Percentiles rank a stretch among this genome's conserved stretches.
Evolutionary conservation across 2,329 filamentous ascomycete species (phyloP).

Genomic region (Cercospora zeae-maydis): DNA sequence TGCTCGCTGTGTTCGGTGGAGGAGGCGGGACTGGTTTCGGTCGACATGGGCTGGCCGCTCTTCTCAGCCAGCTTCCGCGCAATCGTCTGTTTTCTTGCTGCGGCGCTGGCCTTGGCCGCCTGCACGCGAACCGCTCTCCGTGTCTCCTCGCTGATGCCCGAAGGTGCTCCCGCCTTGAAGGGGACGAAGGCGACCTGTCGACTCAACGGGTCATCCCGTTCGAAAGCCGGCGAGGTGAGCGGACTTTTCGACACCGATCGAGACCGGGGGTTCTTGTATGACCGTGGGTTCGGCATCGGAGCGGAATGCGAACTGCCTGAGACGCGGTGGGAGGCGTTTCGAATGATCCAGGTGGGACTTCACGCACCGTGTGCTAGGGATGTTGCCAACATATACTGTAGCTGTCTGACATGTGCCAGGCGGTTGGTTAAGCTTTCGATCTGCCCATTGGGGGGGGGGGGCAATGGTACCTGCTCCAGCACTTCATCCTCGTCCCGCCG

Average conservation of each 20-base stretch:
- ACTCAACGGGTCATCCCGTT: constrained; percentile 17
- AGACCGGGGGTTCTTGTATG: constrained; percentile 8
- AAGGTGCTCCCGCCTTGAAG: constrained; percentile 23
- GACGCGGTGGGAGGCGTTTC: background rate
- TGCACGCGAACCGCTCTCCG: constrained; percentile 25
- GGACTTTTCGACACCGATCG: constrained; percentile 18
- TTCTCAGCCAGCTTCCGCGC: constrained; percentile 18
- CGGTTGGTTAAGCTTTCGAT: constrained; percentile 14
- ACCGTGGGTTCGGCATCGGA: constrained; percentile 15
- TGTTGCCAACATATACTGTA: constrained; percentile 15
- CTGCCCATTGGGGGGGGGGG: constrained; percentile 10
- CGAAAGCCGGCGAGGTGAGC: constrained; percentile 11
- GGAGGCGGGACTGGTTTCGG: constrained; percentile 11
- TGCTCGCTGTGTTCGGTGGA: constrained; percentile 14
- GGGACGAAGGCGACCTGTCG: constrained; percentile 25
- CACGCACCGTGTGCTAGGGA: background rate
- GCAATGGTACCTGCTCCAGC: constrained; percentile 14
- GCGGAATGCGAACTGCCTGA: background rate
- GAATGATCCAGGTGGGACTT: background rate
- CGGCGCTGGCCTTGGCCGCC: constrained; percentile 22
- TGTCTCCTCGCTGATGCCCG: constrained; percentile 21
- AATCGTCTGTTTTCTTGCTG: constrained; percentile 23
- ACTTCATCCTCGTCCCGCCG: constrained; percentile 2
- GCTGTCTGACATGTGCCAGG: constrained; percentile 12
- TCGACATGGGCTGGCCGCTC: constrained; percentile 4